Conservation (phyloP, 768 basidiomycete genomes). For the Kwoniella dejecticola region DNA sequence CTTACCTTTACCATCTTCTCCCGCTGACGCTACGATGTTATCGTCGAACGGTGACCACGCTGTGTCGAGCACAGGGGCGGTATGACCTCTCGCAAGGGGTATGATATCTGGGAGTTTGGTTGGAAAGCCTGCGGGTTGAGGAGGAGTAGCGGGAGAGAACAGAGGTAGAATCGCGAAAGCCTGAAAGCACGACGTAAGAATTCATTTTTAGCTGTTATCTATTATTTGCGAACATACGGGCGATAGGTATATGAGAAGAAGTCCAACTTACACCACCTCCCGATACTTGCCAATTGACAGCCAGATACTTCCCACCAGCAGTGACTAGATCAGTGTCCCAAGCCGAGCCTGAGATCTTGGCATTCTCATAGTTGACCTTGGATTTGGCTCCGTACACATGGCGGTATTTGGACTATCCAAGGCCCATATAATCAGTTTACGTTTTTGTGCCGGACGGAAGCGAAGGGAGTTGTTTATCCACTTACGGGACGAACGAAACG, state of each 20-base stretch:
- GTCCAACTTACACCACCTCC: slow-evolving; percentile 50
- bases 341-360: slow-evolving; percentile 79
- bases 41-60: slow-evolving; percentile 97
- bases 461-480: background rate
- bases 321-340: slow-evolving; percentile 95
- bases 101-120: slow-evolving; percentile 87
- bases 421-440: background rate
- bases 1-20: slow-evolving; percentile 82
- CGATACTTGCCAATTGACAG: slow-evolving; percentile 80
- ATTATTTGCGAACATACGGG: background rate
- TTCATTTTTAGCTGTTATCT: too few relatives aligned
- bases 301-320: slow-evolving; percentile 83
- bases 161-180: slow-evolving; percentile 93
- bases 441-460: background rate
- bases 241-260: background rate
- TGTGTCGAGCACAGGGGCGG: slow-evolving; percentile 71
- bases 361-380: slow-evolving; percentile 63
- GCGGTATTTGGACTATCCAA: slow-evolving; percentile 72
- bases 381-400: slow-evolving; percentile 88
- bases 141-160: slow-evolving; percentile 63
- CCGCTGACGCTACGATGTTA: slow-evolving; percentile 81
- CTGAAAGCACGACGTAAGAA: slow-evolving; percentile 21
- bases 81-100: slow-evolving; percentile 78
- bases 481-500: slow-evolving; percentile 71
- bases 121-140: slow-evolving; percentile 62